Evolutionary conservation across 1,139 yeast genomes (phyloP), one percentile per base, ranked within the genome.

Genomic region (Scheffersomyces quercinus): DNA sequence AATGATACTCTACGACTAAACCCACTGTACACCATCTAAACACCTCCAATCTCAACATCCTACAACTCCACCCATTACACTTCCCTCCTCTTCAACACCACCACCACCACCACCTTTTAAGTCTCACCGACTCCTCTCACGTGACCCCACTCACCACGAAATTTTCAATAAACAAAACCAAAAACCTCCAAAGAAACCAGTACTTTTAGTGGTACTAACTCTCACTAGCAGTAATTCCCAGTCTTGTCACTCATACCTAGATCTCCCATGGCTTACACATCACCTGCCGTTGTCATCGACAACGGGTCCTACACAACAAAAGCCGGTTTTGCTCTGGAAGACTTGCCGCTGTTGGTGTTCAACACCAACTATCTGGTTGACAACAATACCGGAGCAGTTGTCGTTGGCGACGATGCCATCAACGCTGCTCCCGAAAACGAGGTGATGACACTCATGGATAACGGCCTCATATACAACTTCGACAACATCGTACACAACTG

Each of bases 251-350:
- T 3, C 9, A 20, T 20, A 5, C 26, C 26, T 11, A 41, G 13
- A 28, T 35, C 14, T 30, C 51, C 28, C 12, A 67, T 66, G 72
- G 64, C 63, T 41, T 64, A 66, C 51, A 60, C 68, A 34, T 67
- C 82, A 44, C 79, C 82, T 9, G 79, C 87, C 14, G 78, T 85
- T 14, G 87, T 85, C 40, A 81, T 85, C 37, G 90, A 85, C 60
- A 80, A 81, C 56, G 90, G 89, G 24, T 74, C 88, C 2, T 68
- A 75, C 47, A 70, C 77, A 12, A 83, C 89, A 35, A 78, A 82
- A 46, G 90, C 90, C 1, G 91, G 91, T 8, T 77, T 83, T 53
- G 83, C 88, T 8, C 77, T 77, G 48, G 83, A 77, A 41, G 88
- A 84, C 42, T 61, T 81, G 35, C 95, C 95, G 1, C 65, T 78